A percentile compares a stretch with the other conserved stretches of the same genome.
These are phyloP conservation scores for Myxozyma vanderwaltii DNA, from an alignment of 805 yeast genomes.

Conservation along the genomic window DNA sequence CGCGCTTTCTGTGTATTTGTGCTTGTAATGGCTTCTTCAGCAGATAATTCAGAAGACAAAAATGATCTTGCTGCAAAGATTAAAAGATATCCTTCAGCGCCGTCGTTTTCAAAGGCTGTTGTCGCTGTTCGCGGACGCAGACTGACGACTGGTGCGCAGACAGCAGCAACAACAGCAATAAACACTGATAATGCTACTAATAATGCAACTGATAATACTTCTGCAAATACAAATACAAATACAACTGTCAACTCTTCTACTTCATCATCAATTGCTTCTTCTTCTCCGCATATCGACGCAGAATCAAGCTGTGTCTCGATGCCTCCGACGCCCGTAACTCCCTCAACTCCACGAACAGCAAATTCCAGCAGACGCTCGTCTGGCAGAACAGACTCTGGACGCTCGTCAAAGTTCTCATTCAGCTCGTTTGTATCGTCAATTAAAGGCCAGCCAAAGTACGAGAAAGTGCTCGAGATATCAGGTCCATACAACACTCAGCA, in stretches of 20 bases:
- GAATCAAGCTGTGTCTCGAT: slow-evolving; percentile 9
- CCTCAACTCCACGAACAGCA: slow-evolving; percentile 1
- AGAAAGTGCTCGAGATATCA: slow-evolving; percentile 55
- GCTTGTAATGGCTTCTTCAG: too few species aligned
- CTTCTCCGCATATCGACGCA: slow-evolving; percentile 8
- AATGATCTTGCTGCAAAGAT: slow-evolving; percentile 11
- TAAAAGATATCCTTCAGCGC: slow-evolving; percentile 31
- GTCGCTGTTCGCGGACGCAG: slow-evolving; percentile 27
- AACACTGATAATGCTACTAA: too few species aligned
- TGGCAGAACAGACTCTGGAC: slow-evolving; percentile 5
- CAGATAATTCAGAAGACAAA: too few species aligned
- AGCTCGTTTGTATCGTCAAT: slow-evolving; percentile 22
- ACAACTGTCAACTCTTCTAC: too few species aligned
- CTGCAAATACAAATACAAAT: too few species aligned
- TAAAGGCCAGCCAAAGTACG: slow-evolving; percentile 12
- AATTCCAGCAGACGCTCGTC: slow-evolving; percentile 6
- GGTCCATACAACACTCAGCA: slow-evolving; percentile 90
- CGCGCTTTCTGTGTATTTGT: too few species aligned
- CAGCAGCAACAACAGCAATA: too few species aligned
- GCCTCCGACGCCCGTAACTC: slow-evolving; percentile 14
- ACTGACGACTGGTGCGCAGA: slow-evolving; percentile 16
- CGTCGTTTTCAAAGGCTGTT: slow-evolving; percentile 26
- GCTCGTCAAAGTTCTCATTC: slow-evolving; percentile 18
- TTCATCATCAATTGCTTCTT: slow-evolving; percentile 1
- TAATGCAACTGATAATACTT: too few species aligned